phyloP scores from a whole-genome alignment of 441 rosid genomes.

The Populus tomentosa region DNA sequence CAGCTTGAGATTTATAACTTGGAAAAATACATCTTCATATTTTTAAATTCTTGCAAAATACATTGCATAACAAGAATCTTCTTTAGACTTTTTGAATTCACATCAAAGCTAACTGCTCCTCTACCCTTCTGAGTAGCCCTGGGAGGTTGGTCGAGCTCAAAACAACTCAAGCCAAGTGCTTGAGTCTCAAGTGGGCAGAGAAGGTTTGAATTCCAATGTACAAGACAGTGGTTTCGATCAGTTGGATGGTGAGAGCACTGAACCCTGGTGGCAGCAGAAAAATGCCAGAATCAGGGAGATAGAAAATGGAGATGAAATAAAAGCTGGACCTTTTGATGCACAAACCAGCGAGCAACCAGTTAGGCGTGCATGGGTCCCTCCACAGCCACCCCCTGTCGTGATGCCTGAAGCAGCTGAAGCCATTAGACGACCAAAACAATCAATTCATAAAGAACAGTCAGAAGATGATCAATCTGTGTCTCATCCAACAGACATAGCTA shows the following conservation, averaged over 20 bases:
- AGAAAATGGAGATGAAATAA: constrained; percentile 48
- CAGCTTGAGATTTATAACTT: background rate
- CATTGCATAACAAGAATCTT: background rate
- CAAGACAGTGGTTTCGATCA: constrained; percentile 42
- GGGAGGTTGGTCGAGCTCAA: constrained; percentile 60
- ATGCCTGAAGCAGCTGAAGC: constrained; percentile 95
- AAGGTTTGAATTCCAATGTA: constrained; percentile 31
- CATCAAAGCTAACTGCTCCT: constrained; percentile 6
- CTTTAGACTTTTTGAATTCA: background rate
- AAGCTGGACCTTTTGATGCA: constrained; percentile 28
- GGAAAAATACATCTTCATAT: background rate
- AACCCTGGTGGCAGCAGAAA: constrained; percentile 76
- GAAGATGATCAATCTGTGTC: constrained; percentile 36
- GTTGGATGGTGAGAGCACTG: constrained; percentile 34
- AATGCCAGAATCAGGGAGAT: constrained; percentile 57
- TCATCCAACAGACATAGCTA: constrained; percentile 33
- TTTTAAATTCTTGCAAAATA: background rate
- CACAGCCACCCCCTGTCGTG: constrained; percentile 87
- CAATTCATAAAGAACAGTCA: constrained; percentile 48
- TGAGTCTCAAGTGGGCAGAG: constrained; percentile 33
- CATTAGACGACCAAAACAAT: constrained; percentile 68
- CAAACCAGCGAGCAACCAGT: constrained; percentile 42
- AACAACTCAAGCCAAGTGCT: constrained; percentile 35
- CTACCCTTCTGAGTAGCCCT: constrained; percentile 48
- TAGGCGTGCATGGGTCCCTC: constrained; percentile 82